Evolutionary conservation across 306 rosid genomes (phyloP).

Genomic region (Comarum palustre): DNA sequence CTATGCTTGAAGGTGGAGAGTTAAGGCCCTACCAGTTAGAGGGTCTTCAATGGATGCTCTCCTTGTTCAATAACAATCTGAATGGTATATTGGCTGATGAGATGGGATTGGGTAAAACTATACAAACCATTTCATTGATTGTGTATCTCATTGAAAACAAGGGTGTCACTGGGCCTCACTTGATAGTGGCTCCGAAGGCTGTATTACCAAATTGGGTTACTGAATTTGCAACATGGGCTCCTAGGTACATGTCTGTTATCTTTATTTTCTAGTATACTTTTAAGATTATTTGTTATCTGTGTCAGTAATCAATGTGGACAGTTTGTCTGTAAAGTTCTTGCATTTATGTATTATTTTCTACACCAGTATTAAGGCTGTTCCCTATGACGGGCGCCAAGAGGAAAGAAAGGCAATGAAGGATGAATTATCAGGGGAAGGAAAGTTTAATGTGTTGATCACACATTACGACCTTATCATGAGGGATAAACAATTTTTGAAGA

Average conservation of each 20-base stretch:
- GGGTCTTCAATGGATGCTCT: slow-evolving; percentile 99
- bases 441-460: slow-evolving; percentile 81
- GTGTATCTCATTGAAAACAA: slow-evolving; percentile 81
- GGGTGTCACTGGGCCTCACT: slow-evolving; percentile 91
- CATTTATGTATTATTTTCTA: slow-evolving; percentile 26
- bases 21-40: slow-evolving; percentile 87
- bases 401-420: slow-evolving; percentile 93
- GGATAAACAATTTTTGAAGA: slow-evolving; percentile 91
- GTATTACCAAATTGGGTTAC: slow-evolving; percentile 90
- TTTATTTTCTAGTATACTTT: too few relatives aligned
- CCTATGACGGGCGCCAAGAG: slow-evolving; percentile 88
- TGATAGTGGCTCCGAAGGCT: slow-evolving; percentile 99
- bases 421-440: slow-evolving; percentile 86
- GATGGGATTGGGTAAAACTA: slow-evolving; percentile 98
- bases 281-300: not conserved
- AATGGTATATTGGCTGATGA: slow-evolving; percentile 99
- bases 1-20: slow-evolving; percentile 94
- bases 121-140: slow-evolving; percentile 89
- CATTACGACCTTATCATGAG: slow-evolving; percentile 99
- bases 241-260: slow-evolving; percentile 53
- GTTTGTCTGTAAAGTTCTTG: not conserved
- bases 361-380: slow-evolving; percentile 71
- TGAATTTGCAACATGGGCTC: slow-evolving; percentile 94
- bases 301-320: not conserved
- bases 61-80: slow-evolving; percentile 88